phyloP scores from a whole-genome alignment of 2,329 filamentous ascomycete genomes.

The Alternaria panax region DNA sequence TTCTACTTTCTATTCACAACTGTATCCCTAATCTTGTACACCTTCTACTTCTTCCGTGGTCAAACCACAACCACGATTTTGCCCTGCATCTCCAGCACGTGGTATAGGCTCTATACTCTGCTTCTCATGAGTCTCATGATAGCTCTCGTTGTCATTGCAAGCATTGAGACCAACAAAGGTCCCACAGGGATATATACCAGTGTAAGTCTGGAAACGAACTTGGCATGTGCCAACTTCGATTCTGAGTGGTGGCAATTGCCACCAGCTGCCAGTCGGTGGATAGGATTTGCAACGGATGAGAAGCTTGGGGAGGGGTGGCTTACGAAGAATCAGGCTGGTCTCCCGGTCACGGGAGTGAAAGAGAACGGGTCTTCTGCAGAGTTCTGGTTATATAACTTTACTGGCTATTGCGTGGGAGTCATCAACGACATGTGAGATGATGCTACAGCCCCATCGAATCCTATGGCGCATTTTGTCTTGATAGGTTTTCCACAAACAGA shows the following conservation, averaged over 20 bases:
- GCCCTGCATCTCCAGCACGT: constrained; percentile 16
- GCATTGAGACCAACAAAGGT: constrained; percentile 13
- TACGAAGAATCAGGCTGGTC: background rate
- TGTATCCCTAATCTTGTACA: background rate
- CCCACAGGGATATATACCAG: background rate
- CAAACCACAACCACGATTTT: constrained; percentile 20
- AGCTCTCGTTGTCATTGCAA: constrained; percentile 12
- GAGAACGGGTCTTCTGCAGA: background rate
- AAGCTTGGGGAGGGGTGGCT: background rate
- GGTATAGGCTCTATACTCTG: constrained; percentile 25
- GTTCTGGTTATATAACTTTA: background rate
- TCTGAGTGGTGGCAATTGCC: background rate
- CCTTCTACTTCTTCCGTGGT: constrained; percentile 11
- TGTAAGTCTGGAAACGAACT: background rate
- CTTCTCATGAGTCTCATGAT: constrained; percentile 8
- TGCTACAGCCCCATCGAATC: too few species aligned
- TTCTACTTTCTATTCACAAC: background rate
- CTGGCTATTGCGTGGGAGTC: background rate
- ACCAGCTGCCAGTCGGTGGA: background rate
- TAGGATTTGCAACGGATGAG: background rate
- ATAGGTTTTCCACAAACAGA: too few species aligned
- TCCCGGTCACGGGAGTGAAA: background rate
- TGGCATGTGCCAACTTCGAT: background rate
- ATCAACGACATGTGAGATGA: background rate
- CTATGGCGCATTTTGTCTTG: too few species aligned